Evolutionary conservation across 352 stramenopile genomes (phyloP).

Genomic region (Pythium coloratum): DNA sequence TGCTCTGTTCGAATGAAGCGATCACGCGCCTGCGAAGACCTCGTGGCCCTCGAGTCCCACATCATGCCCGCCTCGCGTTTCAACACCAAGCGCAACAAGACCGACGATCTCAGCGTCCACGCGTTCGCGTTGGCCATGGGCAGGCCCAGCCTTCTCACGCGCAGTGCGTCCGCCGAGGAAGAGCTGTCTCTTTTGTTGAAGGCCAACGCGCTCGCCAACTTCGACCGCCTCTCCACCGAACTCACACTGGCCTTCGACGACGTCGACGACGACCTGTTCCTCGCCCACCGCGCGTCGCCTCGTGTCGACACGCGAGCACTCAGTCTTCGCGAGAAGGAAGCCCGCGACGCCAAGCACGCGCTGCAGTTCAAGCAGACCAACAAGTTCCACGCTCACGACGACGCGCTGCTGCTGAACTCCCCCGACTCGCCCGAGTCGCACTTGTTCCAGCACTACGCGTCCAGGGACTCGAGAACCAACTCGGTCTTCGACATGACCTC

Average conservation of each 20-base stretch:
- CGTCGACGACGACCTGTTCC: constrained; percentile 11
- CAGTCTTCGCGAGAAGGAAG: constrained; percentile 17
- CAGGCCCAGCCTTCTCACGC: constrained; percentile 13
- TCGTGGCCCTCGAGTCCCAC: constrained; percentile 51
- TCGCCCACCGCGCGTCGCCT: constrained; percentile 10
- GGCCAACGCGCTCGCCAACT: constrained; percentile 18
- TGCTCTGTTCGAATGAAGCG: constrained; percentile 48
- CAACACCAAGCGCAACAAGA: constrained; percentile 29
- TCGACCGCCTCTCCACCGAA: neutral
- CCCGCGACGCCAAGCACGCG: constrained; percentile 20
- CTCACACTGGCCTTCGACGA: constrained; percentile 6
- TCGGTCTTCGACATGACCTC: constrained; percentile 46
- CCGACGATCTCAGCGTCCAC: constrained; percentile 13
- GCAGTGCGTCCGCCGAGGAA: constrained; percentile 17
- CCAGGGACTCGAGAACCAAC: constrained; percentile 21
- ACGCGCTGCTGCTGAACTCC: constrained; percentile 37
- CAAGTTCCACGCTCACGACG: constrained; percentile 21
- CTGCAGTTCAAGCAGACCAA: constrained; percentile 19
- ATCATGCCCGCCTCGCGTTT: constrained; percentile 10
- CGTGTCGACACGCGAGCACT: constrained; percentile 19
- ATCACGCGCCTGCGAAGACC: constrained; percentile 68
- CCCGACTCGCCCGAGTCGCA: constrained; percentile 34
- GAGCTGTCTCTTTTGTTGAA: constrained; percentile 18
- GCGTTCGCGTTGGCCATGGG: constrained; percentile 5
- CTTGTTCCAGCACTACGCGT: constrained; percentile 26